Base-by-base conservation (phyloP, 306 rosid genomes). In the Biancaea sappan region DNA sequence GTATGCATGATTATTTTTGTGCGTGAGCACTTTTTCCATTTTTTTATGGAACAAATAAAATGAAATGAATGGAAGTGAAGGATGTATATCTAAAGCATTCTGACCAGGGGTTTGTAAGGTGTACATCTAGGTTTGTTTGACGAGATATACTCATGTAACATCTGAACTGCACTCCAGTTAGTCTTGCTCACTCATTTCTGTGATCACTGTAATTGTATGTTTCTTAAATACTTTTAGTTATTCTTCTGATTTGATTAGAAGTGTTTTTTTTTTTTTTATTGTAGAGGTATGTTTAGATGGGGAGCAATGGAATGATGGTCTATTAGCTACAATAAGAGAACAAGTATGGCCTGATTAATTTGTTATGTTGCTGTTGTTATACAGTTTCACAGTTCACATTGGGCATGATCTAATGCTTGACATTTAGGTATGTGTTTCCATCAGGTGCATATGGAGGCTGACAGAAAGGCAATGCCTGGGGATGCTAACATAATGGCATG, bases 401-500 rank as follows among this genome's bases (percentile, higher is more conserved):
- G 66, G 44, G 21, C n/a, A 56, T 75, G 66, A 69, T 61, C 3
- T 18, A 68, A 46, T 69, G 80, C 59, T 69, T 83, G 60, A 83
- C 68, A 57, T 66, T 62, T 71, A 72, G 48, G 34, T 59, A n/a
- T 47, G 34, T 70, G 75, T 69, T 79, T 50, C 51, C 43, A 48
- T 80, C 84, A 94, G 99, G 99, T 94, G 78, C 97, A 94, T 84
- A 94, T 94, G 93, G 99, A 94, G 74, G 88, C 86, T 62, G 97
- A 92, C 63, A 87, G 93, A 82, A 90, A 92, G 84, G 90, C 90
- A 18, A 81, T 83, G 87, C 66, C 90, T 14, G 90, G 83, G 66
- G 96, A 90, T 19, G 50, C 85, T 76, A 86, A 81, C 81, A 73
- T 79, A 53, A 80, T 58, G 60, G 65, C 85, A 13, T 50, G 78